Evolutionary conservation across 2,329 filamentous ascomycete genomes (phyloP).

Genomic region (Neurospora crassa): DNA sequence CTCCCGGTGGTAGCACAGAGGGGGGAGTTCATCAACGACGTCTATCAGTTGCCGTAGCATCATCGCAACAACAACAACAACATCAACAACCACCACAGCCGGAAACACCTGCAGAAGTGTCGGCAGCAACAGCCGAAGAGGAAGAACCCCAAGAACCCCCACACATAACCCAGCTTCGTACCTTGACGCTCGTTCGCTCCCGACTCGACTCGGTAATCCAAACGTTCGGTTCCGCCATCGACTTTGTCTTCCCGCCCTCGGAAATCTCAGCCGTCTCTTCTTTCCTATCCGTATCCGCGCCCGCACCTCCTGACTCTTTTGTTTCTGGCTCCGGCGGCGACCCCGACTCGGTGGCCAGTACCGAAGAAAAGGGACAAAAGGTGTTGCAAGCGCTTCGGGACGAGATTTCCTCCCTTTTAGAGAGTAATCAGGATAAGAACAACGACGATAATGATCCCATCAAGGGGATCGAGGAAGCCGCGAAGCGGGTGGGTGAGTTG

Average conservation of each 20-base stretch:
- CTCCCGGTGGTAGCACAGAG: background rate
- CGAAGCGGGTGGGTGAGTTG: slow-evolving; percentile 64
- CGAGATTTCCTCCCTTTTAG: slow-evolving; percentile 61
- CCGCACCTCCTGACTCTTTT: slow-evolving; percentile 36
- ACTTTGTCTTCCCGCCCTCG: slow-evolving; percentile 84
- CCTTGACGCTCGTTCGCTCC: slow-evolving; percentile 68
- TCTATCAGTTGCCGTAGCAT: slow-evolving; percentile 14
- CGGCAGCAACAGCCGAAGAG: no score
- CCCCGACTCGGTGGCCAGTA: slow-evolving; percentile 30
- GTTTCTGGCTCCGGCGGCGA: slow-evolving; percentile 26
- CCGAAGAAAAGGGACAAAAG: slow-evolving; percentile 79
- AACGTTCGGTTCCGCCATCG: slow-evolving; percentile 90
- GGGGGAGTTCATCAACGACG: slow-evolving; percentile 14
- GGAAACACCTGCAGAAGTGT: background rate
- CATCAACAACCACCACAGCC: background rate
- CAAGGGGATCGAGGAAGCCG: slow-evolving; percentile 64
- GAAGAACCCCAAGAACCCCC: slow-evolving; percentile 40
- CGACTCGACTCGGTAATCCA: slow-evolving; percentile 86
- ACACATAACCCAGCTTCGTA: slow-evolving; percentile 71
- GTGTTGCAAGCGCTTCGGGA: slow-evolving; percentile 60
- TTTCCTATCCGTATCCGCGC: slow-evolving; percentile 82
- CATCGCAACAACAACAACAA: background rate
- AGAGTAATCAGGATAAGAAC: background rate
- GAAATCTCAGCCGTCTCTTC: slow-evolving; percentile 76
- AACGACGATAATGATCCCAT: slow-evolving; percentile 41